phyloP scores from a whole-genome alignment of 2,329 filamentous ascomycete genomes.

The Dendryphion nanum region DNA sequence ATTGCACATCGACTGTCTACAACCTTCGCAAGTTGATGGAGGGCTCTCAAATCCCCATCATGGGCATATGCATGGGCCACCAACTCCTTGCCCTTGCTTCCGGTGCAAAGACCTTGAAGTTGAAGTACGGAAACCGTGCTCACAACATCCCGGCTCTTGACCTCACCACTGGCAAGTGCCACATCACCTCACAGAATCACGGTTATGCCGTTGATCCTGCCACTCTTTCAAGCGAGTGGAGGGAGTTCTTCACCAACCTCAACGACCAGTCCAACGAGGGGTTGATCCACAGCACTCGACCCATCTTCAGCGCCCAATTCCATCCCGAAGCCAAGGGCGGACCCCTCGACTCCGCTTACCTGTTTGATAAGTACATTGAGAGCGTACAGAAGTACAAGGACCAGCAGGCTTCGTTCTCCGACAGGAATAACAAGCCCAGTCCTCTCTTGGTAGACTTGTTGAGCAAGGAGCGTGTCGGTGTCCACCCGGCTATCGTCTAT shows the following conservation, averaged over 20 bases:
- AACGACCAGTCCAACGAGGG: slow-evolving; percentile 98
- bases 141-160: slow-evolving; percentile 98
- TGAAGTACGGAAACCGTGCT: slow-evolving; percentile 98
- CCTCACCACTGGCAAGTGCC: slow-evolving; percentile 92
- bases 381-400: slow-evolving; percentile 88
- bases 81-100: slow-evolving; percentile 89
- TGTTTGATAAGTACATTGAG: slow-evolving; percentile 95
- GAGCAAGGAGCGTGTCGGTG: slow-evolving; percentile 91
- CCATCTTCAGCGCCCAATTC: slow-evolving; percentile 98
- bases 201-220: slow-evolving; percentile 89
- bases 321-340: slow-evolving; percentile 98
- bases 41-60: slow-evolving; percentile 84
- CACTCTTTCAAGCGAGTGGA: slow-evolving; percentile 82
- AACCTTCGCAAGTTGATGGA: slow-evolving; percentile 90
- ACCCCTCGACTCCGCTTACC: slow-evolving; percentile 89
- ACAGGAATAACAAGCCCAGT: slow-evolving; percentile 83
- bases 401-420: slow-evolving; percentile 67
- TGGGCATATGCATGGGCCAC: slow-evolving; percentile 97
- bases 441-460: slow-evolving; percentile 87
- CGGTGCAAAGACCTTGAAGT: slow-evolving; percentile 88
- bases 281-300: slow-evolving; percentile 92
- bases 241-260: slow-evolving; percentile 97
- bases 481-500: slow-evolving; percentile 48
- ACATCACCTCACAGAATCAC: slow-evolving; percentile 98
- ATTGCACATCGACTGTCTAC: slow-evolving; percentile 92